These are phyloP conservation scores for Vachellia collinsii DNA, from an alignment of 306 rosid species.

Conservation along the genomic window DNA sequence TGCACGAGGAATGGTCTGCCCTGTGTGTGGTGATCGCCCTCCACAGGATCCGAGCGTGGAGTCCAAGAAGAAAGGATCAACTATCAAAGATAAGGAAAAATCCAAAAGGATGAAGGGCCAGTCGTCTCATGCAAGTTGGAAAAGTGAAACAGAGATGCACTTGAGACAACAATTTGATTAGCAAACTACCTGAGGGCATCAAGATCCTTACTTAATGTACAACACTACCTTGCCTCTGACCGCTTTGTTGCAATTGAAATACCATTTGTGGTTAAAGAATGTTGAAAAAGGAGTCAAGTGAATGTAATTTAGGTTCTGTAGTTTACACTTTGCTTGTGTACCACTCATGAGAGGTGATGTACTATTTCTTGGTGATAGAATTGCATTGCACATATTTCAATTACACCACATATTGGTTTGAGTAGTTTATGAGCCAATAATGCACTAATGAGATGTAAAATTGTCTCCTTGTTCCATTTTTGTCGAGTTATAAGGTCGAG, in stretches of 20 bases:
- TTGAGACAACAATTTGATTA: conserved; percentile 91
- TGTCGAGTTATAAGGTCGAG: background rate
- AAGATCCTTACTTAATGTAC: conserved; percentile 12
- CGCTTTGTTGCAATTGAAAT: conserved; percentile 10
- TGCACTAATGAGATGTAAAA: background rate
- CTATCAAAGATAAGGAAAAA: conserved; percentile 91
- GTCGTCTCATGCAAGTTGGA: conserved; percentile 95
- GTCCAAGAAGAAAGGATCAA: conserved; percentile 84
- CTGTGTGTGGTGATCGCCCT: conserved; percentile 85
- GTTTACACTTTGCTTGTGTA: background rate
- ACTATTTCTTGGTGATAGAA: background rate
- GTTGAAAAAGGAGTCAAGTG: conserved; percentile 8
- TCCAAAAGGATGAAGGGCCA: conserved; percentile 91
- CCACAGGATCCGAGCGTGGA: conserved; percentile 55
- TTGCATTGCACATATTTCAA: background rate
- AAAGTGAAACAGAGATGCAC: conserved; percentile 97
- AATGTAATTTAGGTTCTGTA: background rate
- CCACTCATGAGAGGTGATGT: background rate
- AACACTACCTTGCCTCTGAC: conserved; percentile 23
- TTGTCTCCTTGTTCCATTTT: background rate
- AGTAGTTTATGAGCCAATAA: background rate
- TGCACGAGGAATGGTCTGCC: conserved; percentile 89
- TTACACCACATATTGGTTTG: background rate
- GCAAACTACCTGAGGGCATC: conserved; percentile 20
- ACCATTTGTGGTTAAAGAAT: conserved; percentile 18